Conservation (phyloP, 805 yeast genomes). For the Starmerella kuoi region DNA sequence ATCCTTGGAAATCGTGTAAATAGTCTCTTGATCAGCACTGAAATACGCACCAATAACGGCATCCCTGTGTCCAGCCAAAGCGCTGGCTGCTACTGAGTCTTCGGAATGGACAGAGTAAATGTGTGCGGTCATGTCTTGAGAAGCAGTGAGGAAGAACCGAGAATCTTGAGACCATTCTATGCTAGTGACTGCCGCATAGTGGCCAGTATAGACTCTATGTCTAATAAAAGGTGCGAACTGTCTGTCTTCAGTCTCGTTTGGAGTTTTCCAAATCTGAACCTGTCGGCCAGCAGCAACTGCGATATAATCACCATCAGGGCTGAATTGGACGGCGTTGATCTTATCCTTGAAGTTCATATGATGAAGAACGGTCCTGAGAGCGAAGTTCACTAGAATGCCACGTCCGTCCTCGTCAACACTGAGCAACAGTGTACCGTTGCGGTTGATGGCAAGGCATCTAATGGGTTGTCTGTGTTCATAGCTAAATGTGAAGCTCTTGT, state of each 20-base stretch:
- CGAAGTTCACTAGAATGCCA: constrained; percentile 79
- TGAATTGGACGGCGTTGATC: constrained; percentile 64
- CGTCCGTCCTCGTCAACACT: constrained; percentile 87
- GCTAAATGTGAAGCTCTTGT: constrained; percentile 74
- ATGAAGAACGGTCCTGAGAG: constrained; percentile 72
- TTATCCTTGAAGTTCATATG: constrained; percentile 83
- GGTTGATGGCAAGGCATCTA: constrained; percentile 65
- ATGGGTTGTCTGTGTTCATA: constrained; percentile 88
- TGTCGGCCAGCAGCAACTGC: constrained; percentile 76
- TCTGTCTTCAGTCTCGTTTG: constrained; percentile 64
- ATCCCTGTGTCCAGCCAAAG: constrained; percentile 87
- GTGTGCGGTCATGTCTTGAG: constrained; percentile 81
- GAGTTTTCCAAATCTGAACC: constrained; percentile 89
- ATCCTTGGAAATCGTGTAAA: constrained; percentile 84
- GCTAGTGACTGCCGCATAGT: constrained; percentile 66
- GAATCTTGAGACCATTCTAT: constrained; percentile 86
- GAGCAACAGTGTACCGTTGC: constrained; percentile 64
- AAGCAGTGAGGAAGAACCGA: constrained; percentile 70
- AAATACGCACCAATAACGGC: constrained; percentile 80
- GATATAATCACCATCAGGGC: constrained; percentile 78
- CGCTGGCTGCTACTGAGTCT: constrained; percentile 66
- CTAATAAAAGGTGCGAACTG: constrained; percentile 95
- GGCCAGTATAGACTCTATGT: constrained; percentile 84
- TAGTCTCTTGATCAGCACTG: constrained; percentile 73
- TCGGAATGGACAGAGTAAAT: constrained; percentile 63